phyloP scores from a whole-genome alignment of 2,329 filamentous ascomycete species.

The Cryphonectria radicalis region DNA sequence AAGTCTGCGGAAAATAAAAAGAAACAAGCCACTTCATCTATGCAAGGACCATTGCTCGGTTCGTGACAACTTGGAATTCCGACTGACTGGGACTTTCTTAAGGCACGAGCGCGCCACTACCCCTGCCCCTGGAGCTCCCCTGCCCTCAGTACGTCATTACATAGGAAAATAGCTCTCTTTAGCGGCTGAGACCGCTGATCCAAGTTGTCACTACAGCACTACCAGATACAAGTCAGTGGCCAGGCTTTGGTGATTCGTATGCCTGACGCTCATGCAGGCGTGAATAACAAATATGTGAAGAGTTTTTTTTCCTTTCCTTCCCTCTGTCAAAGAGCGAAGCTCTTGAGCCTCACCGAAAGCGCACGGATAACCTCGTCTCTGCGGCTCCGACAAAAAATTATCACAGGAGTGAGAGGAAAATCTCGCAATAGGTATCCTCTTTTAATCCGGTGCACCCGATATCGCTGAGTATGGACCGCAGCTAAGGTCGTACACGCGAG shows the following conservation, averaged over 20 bases:
- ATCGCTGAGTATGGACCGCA: not conserved
- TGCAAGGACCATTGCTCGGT: not conserved
- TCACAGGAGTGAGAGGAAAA: not conserved
- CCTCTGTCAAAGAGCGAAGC: not conserved
- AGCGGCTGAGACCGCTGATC: not conserved
- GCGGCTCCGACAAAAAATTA: not conserved
- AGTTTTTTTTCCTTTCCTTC: not conserved
- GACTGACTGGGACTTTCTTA: constrained; percentile 5
- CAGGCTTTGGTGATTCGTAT: not conserved
- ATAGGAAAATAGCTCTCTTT: constrained; percentile 1
- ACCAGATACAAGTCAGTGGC: not conserved
- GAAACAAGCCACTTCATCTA: not conserved
- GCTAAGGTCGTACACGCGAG: not conserved
- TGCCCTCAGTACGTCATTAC: constrained; percentile 14
- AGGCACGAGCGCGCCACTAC: not conserved
- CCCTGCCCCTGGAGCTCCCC: constrained; percentile 5
- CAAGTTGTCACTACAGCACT: not conserved
- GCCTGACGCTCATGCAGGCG: not conserved
- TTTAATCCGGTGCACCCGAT: not conserved
- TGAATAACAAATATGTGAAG: not conserved
- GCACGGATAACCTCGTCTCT: not conserved
- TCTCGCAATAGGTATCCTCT: constrained; percentile 13
- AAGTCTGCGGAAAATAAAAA: not conserved
- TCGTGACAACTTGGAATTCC: not conserved
- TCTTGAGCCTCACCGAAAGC: not conserved